These are phyloP conservation scores for Debaryomyces nepalensis DNA, from an alignment of 1,139 yeast genomes.

Conservation along the genomic window DNA sequence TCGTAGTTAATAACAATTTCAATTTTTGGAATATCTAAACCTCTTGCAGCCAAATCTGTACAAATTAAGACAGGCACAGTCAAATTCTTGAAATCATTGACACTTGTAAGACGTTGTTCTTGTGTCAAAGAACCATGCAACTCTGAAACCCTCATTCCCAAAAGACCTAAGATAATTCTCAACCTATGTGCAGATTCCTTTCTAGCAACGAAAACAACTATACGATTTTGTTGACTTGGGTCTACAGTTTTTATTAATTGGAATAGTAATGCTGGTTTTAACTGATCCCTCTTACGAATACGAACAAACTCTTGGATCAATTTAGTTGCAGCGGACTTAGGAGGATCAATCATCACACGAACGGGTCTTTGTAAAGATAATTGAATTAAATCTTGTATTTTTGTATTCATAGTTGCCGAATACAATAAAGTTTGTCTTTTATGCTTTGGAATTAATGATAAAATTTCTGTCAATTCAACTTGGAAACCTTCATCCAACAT, in stretches of 20 bases:
- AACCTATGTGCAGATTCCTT: slow-evolving; percentile 89
- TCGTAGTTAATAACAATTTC: slow-evolving; percentile 93
- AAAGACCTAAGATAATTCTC: slow-evolving; percentile 80
- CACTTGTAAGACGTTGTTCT: slow-evolving; percentile 89
- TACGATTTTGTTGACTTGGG: slow-evolving; percentile 63
- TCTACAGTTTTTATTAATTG: slow-evolving; percentile 71
- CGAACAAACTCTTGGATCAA: slow-evolving; percentile 92
- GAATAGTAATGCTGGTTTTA: slow-evolving; percentile 82
- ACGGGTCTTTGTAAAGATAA: slow-evolving; percentile 89
- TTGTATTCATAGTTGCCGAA: slow-evolving; percentile 97
- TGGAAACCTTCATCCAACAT: slow-evolving; percentile 99
- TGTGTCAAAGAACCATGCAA: slow-evolving; percentile 93
- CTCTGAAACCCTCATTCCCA: slow-evolving; percentile 89
- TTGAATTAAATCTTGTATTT: slow-evolving; percentile 84
- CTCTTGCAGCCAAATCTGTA: slow-evolving; percentile 99
- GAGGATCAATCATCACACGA: slow-evolving; percentile 94
- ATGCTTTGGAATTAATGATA: slow-evolving; percentile 77
- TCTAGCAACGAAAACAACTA: slow-evolving; percentile 88
- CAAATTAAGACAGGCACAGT: slow-evolving; percentile 87
- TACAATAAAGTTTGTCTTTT: slow-evolving; percentile 92
- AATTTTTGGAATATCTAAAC: slow-evolving; percentile 97
- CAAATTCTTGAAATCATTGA: slow-evolving; percentile 78
- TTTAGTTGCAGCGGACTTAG: slow-evolving; percentile 87
- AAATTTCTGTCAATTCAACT: slow-evolving; percentile 87
- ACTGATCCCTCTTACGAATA: slow-evolving; percentile 83